Evolutionary conservation across 345 rosid species (phyloP), one percentile per base, ranked within the genome.

Genomic region (Firmiana major): DNA sequence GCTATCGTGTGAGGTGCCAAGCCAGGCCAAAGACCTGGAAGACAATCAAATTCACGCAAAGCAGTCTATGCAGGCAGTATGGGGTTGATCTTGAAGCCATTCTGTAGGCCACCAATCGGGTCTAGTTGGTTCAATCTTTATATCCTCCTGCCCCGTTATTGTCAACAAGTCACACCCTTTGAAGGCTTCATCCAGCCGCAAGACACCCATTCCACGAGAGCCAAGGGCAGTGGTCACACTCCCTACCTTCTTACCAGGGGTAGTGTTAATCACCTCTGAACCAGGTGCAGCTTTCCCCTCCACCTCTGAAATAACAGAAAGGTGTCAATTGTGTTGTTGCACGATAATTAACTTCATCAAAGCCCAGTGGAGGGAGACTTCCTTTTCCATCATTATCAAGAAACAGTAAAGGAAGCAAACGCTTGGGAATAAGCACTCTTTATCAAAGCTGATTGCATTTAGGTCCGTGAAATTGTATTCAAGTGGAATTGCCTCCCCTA

Each of bases 401-500:
- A 84, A 96, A 93, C 69, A 72, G 84, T 63, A 96, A 76, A 38
- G 98, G 97, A 77, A 94, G 83, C 81, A 93, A 74, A 2, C 97
- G 95, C 78, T 94, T 96, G 34, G 94, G 91, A 75, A 94, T 89
- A 28, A 92, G 80, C 99, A 96, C 34, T 98, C 98, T 86, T 96
- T 93, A 77, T 92, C 94, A 79, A 96, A 96, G 80, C 94, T 96
- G 81, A 96, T 91, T 1, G 97, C 98, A 68, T 94, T 93, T 46
- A 93, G 89, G 82, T 90, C 99, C 43, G 78, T 89, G 19, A 96
- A 83, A 78, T 96, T 96, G 87, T 91, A 93, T 74, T 96, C 97
- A 9, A 92, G 94, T 0, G 97, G 95, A 79, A 96, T 87, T n/a
- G 98, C 94, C 77, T 96, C 99, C 0, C 98, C 98, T 93, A 74